Conservation (phyloP, 768 basidiomycete genomes). For the Suillus occidentalis region DNA sequence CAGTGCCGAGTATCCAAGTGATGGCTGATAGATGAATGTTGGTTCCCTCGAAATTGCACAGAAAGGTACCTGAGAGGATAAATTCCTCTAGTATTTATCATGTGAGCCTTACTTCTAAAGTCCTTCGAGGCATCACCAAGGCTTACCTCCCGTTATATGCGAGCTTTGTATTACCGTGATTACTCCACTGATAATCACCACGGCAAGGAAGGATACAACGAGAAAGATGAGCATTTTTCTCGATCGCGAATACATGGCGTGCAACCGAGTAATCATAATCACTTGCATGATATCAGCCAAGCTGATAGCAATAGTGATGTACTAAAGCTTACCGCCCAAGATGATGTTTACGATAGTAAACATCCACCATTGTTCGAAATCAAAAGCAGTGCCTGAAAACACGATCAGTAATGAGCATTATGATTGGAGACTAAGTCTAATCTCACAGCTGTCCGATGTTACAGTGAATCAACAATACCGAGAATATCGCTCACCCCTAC, state of each 20-base stretch:
- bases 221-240: not conserved
- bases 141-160: not conserved
- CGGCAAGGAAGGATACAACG: not conserved
- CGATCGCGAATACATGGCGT: not conserved
- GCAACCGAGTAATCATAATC: not conserved
- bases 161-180: not conserved
- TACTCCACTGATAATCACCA: not conserved
- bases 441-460: not conserved
- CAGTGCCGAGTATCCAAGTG: not conserved
- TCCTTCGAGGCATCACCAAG: not conserved
- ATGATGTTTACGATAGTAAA: not conserved
- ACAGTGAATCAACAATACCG: not conserved
- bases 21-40: not conserved
- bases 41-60: not conserved
- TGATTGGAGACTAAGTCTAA: not conserved
- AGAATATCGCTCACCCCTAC: not conserved
- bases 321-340: not conserved
- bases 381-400: not conserved
- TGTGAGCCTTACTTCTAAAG: not conserved
- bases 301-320: too few species aligned
- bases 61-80: not conserved
- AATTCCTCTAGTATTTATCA: not conserved
- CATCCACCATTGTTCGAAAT: not conserved
- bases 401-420: not conserved
- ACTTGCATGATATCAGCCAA: not conserved